Evolutionary conservation across 306 rosid genomes (phyloP).

Genomic region (Corylus americana): DNA sequence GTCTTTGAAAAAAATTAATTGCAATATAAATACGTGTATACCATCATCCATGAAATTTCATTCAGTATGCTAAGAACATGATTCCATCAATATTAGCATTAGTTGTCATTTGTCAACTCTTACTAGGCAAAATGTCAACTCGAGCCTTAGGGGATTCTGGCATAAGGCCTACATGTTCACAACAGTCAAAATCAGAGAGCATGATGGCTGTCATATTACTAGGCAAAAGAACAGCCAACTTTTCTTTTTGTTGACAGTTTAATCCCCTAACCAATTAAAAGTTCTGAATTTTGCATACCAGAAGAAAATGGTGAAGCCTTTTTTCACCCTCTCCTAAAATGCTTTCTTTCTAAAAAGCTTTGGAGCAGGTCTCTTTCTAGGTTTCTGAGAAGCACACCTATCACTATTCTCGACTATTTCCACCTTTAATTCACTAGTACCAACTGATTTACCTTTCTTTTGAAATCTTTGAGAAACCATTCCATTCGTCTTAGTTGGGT

Average conservation of each 20-base stretch:
- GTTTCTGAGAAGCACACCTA: conserved; percentile 5
- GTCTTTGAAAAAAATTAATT: not conserved
- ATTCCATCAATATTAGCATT: not conserved
- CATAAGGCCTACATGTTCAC: not conserved
- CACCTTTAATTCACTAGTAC: conserved; percentile 18
- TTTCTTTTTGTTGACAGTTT: not conserved
- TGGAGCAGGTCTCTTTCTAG: conserved; percentile 28
- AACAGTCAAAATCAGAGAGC: not conserved
- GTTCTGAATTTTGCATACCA: not conserved
- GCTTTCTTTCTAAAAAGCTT: conserved; percentile 40
- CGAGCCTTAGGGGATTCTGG: not conserved
- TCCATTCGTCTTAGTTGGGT: conserved; percentile 6
- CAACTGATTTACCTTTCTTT: conserved; percentile 19
- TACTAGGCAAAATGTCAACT: no score
- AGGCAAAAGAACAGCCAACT: not conserved
- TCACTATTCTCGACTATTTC: conserved; percentile 14
- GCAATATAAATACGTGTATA: not conserved
- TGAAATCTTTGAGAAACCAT: not conserved
- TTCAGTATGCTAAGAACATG: not conserved
- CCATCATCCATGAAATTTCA: not conserved
- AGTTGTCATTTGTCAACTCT: not conserved
- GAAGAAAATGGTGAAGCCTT: not conserved
- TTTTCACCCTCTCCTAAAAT: conserved; percentile 17
- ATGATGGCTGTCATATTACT: not conserved
- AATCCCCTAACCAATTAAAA: not conserved